Conservation (phyloP, 1,284 basidiomycete genomes). For the Ceratobasidium sp. region DNA sequence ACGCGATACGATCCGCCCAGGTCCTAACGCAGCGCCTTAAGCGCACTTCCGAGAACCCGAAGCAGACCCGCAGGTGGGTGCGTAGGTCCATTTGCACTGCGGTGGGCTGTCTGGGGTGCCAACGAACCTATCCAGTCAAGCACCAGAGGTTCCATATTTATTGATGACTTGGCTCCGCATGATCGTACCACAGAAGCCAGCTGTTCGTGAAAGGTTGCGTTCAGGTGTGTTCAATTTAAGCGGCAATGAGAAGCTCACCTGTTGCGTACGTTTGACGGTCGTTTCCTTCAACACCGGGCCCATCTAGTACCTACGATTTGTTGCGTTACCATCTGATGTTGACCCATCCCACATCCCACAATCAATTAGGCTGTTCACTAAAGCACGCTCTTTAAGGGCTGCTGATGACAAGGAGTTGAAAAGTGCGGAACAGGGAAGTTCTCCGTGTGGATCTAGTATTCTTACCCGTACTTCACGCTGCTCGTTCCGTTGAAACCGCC, state of each 20-base stretch:
- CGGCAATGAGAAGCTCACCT: neutral
- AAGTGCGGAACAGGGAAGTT: slow-evolving; percentile 37
- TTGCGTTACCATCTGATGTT: slow-evolving; percentile 15
- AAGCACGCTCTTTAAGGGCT: slow-evolving; percentile 10
- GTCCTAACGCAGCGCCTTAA: slow-evolving; percentile 36
- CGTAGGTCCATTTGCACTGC: slow-evolving; percentile 1
- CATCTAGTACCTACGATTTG: slow-evolving; percentile 12
- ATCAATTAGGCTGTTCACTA: slow-evolving; percentile 22
- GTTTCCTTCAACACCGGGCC: slow-evolving; percentile 5
- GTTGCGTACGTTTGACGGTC: slow-evolving; percentile 24
- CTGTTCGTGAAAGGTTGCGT: neutral
- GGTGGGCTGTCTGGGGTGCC: slow-evolving; percentile 19
- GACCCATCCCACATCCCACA: slow-evolving; percentile 27
- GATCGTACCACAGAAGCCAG: slow-evolving; percentile 24
- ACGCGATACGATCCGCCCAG: slow-evolving; percentile 40
- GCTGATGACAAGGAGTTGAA: slow-evolving; percentile 10
- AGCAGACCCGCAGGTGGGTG: neutral
- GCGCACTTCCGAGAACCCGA: neutral
- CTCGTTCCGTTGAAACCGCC: slow-evolving; percentile 15
- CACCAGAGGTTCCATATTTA: slow-evolving; percentile 29
- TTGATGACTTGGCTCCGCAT: slow-evolving; percentile 37
- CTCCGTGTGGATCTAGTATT: slow-evolving; percentile 42
- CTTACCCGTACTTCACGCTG: slow-evolving; percentile 17
- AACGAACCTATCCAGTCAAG: slow-evolving; percentile 34
- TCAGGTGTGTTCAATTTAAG: neutral